A percentile compares a stretch with the other conserved stretches of the same genome.
Evolutionary conservation across 2,329 filamentous ascomycete genomes (phyloP).

Genomic region (Davidsoniella australis): DNA sequence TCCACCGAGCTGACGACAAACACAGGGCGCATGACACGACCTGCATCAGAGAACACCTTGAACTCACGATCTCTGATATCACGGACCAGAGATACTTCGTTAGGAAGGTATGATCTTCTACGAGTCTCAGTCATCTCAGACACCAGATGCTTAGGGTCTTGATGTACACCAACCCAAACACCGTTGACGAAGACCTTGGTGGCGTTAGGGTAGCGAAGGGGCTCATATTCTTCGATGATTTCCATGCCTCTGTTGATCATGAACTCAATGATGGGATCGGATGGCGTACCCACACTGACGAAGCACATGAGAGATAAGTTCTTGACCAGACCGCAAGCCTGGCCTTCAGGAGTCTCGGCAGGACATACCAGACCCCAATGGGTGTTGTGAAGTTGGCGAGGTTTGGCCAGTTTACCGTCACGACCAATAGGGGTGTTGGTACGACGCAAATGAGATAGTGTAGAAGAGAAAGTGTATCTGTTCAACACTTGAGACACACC

Average conservation of each 20-base stretch:
- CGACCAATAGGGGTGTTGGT: constrained; percentile 96
- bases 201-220: constrained; percentile 67
- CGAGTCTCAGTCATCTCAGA: constrained; percentile 60
- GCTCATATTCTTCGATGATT: constrained; percentile 86
- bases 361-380: constrained; percentile 97
- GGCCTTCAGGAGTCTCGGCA: constrained; percentile 92
- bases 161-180: constrained; percentile 91
- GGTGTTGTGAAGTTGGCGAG: constrained; percentile 92
- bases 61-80: constrained; percentile 96
- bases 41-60: constrained; percentile 95
- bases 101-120: constrained; percentile 66
- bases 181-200: constrained; percentile 98
- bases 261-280: constrained; percentile 80
- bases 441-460: constrained; percentile 84
- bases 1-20: constrained; percentile 87
- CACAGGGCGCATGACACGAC: constrained; percentile 80
- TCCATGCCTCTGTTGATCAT: constrained; percentile 96
- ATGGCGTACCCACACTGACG: constrained; percentile 85
- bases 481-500: constrained; percentile 97
- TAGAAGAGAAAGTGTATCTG: constrained; percentile 93
- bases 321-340: constrained; percentile 96
- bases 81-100: constrained; percentile 85
- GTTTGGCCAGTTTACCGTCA: constrained; percentile 96
- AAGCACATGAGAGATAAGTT: constrained; percentile 97
- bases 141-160: constrained; percentile 74